phyloP scores from a whole-genome alignment of 768 basidiomycete species.

The Trametes cinnabarina region DNA sequence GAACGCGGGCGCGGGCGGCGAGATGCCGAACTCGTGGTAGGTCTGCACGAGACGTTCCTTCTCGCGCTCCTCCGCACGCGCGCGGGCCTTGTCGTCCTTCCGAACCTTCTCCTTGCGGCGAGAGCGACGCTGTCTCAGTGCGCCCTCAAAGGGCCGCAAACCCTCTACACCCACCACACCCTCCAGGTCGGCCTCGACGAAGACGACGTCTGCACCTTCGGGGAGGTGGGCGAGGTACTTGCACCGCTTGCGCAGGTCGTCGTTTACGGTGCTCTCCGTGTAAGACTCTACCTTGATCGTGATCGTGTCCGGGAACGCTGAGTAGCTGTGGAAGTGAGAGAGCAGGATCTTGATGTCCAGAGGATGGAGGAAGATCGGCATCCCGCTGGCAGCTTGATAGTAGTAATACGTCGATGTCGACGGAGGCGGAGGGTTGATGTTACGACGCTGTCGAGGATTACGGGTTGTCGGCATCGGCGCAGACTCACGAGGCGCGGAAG shows the following conservation, averaged over 20 bases:
- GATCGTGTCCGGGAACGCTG: slow-evolving; percentile 81
- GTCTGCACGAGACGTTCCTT: slow-evolving; percentile 37
- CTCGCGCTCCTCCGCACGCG: slow-evolving; percentile 75
- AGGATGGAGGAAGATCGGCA: slow-evolving; percentile 91
- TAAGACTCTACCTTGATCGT: slow-evolving; percentile 75
- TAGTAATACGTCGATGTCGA: slow-evolving; percentile 91
- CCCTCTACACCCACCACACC: slow-evolving; percentile 74
- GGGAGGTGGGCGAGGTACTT: slow-evolving; percentile 94
- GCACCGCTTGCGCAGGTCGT: slow-evolving; percentile 90
- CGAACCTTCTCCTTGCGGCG: slow-evolving; percentile 78
- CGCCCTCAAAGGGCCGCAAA: slow-evolving; percentile 78
- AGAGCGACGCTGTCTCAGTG: slow-evolving; percentile 70
- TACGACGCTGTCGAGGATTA: slow-evolving; percentile 61
- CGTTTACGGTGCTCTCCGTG: slow-evolving; percentile 80
- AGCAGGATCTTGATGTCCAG: slow-evolving; percentile 93
- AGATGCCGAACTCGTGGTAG: slow-evolving; percentile 22
- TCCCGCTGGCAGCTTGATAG: slow-evolving; percentile 91
- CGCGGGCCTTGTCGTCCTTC: slow-evolving; percentile 84
- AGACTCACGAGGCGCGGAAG: not conserved
- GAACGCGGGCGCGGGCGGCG: slow-evolving; percentile 6
- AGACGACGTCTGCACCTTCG: slow-evolving; percentile 88
- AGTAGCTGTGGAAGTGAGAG: slow-evolving; percentile 77
- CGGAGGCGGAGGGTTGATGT: slow-evolving; percentile 83
- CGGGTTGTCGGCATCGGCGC: slow-evolving; percentile 37
- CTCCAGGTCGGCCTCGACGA: slow-evolving; percentile 84